These are phyloP conservation scores for Fusarium sp. DNA, from an alignment of 2,329 filamentous ascomycete genomes.

Conservation along the genomic window DNA sequence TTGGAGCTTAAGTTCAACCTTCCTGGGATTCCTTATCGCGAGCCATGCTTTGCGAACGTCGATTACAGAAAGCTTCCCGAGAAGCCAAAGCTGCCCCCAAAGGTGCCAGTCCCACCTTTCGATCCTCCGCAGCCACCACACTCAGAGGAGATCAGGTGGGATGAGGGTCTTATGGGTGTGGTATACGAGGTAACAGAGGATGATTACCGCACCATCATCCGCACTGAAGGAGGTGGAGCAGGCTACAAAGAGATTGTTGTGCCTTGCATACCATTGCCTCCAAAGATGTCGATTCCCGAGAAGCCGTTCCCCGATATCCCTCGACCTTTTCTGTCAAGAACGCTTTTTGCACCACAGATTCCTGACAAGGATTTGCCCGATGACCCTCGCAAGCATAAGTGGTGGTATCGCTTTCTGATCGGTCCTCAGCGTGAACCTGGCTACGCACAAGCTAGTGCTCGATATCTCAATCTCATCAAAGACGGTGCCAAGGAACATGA, in stretches of 20 bases:
- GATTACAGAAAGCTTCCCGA: slow-evolving; percentile 65
- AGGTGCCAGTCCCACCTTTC: slow-evolving; percentile 41
- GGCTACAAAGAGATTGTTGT: slow-evolving; percentile 87
- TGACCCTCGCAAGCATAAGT: slow-evolving; percentile 50
- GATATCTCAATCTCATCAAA: slow-evolving; percentile 84
- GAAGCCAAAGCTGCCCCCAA: slow-evolving; percentile 47
- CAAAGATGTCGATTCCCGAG: slow-evolving; percentile 69
- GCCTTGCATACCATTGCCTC: slow-evolving; percentile 76
- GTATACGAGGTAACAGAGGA: slow-evolving; percentile 90
- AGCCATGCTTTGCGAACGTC: slow-evolving; percentile 93
- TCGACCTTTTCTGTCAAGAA: slow-evolving; percentile 81
- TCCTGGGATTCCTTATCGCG: slow-evolving; percentile 83
- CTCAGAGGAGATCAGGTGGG: slow-evolving; percentile 61
- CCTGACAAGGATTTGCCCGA: slow-evolving; percentile 48
- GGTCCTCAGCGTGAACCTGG: slow-evolving; percentile 66
- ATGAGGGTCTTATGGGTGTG: slow-evolving; percentile 86
- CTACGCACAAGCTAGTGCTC: slow-evolving; percentile 83
- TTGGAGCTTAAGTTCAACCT: slow-evolving; percentile 86
- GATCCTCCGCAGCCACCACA: slow-evolving; percentile 38
- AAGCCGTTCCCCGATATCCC: slow-evolving; percentile 63
- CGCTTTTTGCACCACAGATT: slow-evolving; percentile 75
- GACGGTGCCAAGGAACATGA: slow-evolving; percentile 82
- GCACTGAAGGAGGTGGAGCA: slow-evolving; percentile 87
- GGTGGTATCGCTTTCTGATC: slow-evolving; percentile 58
- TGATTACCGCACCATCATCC: slow-evolving; percentile 88